Base-by-base conservation (phyloP, 2,329 filamentous ascomycete genomes). In the Parasarocladium wereldwijsianum region DNA sequence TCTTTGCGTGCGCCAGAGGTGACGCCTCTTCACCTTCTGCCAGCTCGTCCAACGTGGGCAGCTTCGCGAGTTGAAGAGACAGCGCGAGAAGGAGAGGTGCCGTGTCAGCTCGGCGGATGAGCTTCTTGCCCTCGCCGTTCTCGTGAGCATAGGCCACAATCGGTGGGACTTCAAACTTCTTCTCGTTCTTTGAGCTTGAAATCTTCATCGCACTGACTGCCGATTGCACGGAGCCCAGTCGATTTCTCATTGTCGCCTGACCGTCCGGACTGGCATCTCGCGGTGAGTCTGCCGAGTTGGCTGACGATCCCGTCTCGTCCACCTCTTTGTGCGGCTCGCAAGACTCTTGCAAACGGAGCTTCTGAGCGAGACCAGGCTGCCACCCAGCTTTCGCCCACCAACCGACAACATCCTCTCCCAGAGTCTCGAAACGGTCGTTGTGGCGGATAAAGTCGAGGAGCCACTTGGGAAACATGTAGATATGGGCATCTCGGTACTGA, bases 321-420 rank as follows among this genome's bases (percentile, higher is more conserved):
- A 18, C 7, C 21, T 35, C 23, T 17, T 29, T 12, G 50, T 10
- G 54, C 51, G 1, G 54, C 45, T 7, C 45, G 10, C 66, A 61
- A 4, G 87, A 67, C 25, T 76, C 63, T 29, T 69, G 59, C 31
- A 93, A 57, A 2, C 75, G 70, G 6, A 96, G 64, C 52, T 93
- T 94, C 30, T 79, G 71, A 1, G 70, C 71, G 3, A 94, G 60
- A 0, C 83, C 81, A 3, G 69, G 62, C 51, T 96, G 86, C 90
- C 90, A 98, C 32, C 76, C 75, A 1, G 87, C 75, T 51, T 96
- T 96, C 19, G 86, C 83, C 85, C 86, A 93, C 80, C 83, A 93
- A 6, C 86, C 85, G 11, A 96, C 62, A 5, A 94, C 73, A 45
- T 96, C 87, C 50, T 96, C 87, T 18, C 80, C 81, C 27, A 98